A percentile compares a stretch with the other conserved stretches of the same genome.
Conservation (phyloP, 441 rosid species). For the Eutrema salsugineum region DNA sequence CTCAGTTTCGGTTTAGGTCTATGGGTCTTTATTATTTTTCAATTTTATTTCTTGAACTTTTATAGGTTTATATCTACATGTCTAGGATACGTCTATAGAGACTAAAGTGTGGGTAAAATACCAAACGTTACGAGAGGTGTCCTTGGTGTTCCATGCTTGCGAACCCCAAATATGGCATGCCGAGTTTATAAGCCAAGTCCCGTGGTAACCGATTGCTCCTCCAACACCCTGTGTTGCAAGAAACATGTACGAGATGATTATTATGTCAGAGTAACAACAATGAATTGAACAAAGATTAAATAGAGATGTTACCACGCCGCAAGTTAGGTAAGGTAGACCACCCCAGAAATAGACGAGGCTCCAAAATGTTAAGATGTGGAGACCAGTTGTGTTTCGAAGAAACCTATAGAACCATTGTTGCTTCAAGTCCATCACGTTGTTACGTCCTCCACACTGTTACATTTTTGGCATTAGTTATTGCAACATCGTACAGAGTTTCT, state of each 20-base stretch:
- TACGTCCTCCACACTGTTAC: constrained; percentile 61
- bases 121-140: constrained; percentile 35
- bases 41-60: too few species aligned
- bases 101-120: background rate
- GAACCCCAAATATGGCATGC: constrained; percentile 35
- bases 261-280: background rate
- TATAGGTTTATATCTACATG: too few species aligned
- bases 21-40: background rate
- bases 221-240: constrained; percentile 23
- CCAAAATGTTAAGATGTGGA: constrained; percentile 61
- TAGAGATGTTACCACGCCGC: constrained; percentile 68
- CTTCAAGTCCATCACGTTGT: constrained; percentile 78
- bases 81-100: background rate
- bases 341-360: constrained; percentile 48
- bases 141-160: constrained; percentile 30
- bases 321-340: constrained; percentile 71
- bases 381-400: constrained; percentile 45
- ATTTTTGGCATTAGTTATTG: background rate
- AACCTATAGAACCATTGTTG: constrained; percentile 72
- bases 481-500: background rate
- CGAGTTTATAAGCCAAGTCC: constrained; percentile 33
- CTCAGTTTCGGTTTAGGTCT: background rate
- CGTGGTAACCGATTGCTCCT: constrained; percentile 27
- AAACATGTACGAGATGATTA: background rate
- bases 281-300: background rate